These are phyloP conservation scores for Heracleum sosnowskyi DNA, from an alignment of 129 eudicot species.

Conservation along the genomic window DNA sequence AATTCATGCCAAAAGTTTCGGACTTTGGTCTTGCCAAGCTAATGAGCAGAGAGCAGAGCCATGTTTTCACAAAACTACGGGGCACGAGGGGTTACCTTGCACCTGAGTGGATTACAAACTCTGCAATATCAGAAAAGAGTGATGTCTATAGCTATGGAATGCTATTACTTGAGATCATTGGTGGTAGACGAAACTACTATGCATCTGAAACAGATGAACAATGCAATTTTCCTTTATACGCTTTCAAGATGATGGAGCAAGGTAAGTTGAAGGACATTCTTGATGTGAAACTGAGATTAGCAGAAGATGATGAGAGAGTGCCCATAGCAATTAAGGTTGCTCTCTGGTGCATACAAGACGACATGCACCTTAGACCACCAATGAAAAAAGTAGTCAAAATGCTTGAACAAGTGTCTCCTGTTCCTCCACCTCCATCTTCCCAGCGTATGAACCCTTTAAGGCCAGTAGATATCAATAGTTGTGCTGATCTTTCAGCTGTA, in stretches of 20 bases:
- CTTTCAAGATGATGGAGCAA: conserved; percentile 68
- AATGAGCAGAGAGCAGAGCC: conserved; percentile 85
- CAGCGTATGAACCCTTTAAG: conserved; percentile 52
- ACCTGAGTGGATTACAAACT: conserved; percentile 85
- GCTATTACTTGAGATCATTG: conserved; percentile 75
- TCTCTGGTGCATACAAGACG: conserved; percentile 88
- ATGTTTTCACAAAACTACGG: conserved; percentile 59
- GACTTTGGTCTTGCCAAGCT: conserved; percentile 91
- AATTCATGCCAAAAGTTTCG: conserved; percentile 61
- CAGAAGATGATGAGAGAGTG: conserved; percentile 53
- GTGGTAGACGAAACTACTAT: conserved; percentile 56
- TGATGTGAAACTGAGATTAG: conserved; percentile 35
- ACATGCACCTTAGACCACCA: conserved; percentile 55
- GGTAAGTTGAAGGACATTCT: conserved; percentile 45
- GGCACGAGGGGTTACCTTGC: conserved; percentile 92
- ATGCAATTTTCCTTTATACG: conserved; percentile 59
- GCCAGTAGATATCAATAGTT: conserved; percentile 66
- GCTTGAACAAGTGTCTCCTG: conserved; percentile 72
- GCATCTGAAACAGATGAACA: conserved; percentile 46
- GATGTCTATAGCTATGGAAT: conserved; percentile 87
- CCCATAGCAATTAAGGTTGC: conserved; percentile 64
- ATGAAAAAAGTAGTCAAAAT: conserved; percentile 78
- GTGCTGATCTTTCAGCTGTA: conserved; percentile 60
- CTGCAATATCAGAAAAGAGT: conserved; percentile 81
- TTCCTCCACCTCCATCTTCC: conserved; percentile 53